Evolutionary conservation across 345 rosid species (phyloP).

Genomic region (Pistacia vera): DNA sequence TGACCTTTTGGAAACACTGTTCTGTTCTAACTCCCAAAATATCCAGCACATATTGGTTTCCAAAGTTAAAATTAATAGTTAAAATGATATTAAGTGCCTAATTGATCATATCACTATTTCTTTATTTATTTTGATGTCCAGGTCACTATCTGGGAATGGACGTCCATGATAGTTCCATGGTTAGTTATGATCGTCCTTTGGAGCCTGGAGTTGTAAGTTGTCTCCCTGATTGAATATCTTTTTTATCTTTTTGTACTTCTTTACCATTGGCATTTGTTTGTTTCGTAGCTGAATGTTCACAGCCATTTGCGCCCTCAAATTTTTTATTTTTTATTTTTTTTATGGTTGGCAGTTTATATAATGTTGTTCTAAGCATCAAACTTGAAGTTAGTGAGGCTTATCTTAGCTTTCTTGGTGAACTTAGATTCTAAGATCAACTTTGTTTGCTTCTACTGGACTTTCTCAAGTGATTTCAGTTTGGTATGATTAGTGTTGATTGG

Average conservation of each 20-base stretch:
- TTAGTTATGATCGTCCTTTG: constrained; percentile 73
- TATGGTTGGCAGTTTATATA: background rate
- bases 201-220: constrained; percentile 92
- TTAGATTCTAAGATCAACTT: background rate
- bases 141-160: constrained; percentile 99
- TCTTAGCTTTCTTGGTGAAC: background rate
- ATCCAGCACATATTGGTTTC: constrained; percentile 1
- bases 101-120: constrained; percentile 3
- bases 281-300: background rate
- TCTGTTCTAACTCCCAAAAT: background rate
- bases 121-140: constrained; percentile 33
- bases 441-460: background rate
- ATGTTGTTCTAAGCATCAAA: background rate
- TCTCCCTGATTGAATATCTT: constrained; percentile 2
- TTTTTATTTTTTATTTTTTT: background rate
- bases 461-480: background rate
- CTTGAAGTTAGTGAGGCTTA: background rate
- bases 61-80: background rate
- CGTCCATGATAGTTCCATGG: constrained; percentile 85
- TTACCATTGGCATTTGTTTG: background rate
- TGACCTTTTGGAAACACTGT: background rate
- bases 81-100: background rate
- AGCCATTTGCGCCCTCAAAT: background rate
- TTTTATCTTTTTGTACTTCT: background rate
- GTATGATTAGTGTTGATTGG: background rate